These are phyloP conservation scores for Kurtzmaniella quercitrusa DNA, from an alignment of 1,139 yeast species.

Conservation along the genomic window DNA sequence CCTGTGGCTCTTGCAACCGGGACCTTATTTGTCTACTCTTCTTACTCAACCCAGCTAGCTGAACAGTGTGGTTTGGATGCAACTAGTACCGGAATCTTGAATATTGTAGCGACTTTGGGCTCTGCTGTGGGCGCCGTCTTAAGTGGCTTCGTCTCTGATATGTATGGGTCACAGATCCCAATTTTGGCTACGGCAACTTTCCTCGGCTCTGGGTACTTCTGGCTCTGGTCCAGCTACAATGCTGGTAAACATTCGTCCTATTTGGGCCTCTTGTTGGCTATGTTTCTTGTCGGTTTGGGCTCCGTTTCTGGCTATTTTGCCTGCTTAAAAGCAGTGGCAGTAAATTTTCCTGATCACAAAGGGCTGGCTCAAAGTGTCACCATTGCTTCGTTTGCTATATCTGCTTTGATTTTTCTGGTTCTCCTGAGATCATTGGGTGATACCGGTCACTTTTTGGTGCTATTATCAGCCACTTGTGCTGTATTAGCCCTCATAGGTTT, in stretches of 20 bases:
- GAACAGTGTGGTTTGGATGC: slow-evolving; percentile 25
- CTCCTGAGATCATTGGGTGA: slow-evolving; percentile 20
- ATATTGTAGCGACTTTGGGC: slow-evolving; percentile 28
- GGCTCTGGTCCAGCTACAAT: slow-evolving; percentile 20
- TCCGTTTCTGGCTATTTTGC: slow-evolving; percentile 32
- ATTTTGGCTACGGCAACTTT: slow-evolving; percentile 23
- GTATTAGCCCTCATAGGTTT: slow-evolving; percentile 25
- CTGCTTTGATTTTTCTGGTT: slow-evolving; percentile 24
- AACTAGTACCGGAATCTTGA: slow-evolving; percentile 26
- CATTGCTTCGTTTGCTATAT: slow-evolving; percentile 38
- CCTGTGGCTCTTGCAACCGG: slow-evolving; percentile 34
- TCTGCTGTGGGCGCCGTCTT: slow-evolving; percentile 30
- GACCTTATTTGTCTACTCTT: slow-evolving; percentile 30
- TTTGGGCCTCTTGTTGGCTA: slow-evolving; percentile 19
- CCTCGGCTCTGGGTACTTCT: slow-evolving; percentile 23
- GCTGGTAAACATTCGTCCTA: slow-evolving; percentile 15
- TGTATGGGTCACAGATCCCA: slow-evolving; percentile 32
- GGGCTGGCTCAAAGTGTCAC: slow-evolving; percentile 35
- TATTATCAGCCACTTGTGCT: slow-evolving; percentile 22
- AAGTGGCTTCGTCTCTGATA: slow-evolving; percentile 29
- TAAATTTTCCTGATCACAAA: slow-evolving; percentile 27
- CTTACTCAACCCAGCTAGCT: slow-evolving; percentile 30
- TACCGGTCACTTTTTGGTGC: slow-evolving; percentile 20
- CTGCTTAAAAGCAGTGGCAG: slow-evolving; percentile 30
- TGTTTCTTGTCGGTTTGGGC: slow-evolving; percentile 31